Conservation (phyloP, 805 yeast genomes). For the Saccharomycopsis babjevae region DNA sequence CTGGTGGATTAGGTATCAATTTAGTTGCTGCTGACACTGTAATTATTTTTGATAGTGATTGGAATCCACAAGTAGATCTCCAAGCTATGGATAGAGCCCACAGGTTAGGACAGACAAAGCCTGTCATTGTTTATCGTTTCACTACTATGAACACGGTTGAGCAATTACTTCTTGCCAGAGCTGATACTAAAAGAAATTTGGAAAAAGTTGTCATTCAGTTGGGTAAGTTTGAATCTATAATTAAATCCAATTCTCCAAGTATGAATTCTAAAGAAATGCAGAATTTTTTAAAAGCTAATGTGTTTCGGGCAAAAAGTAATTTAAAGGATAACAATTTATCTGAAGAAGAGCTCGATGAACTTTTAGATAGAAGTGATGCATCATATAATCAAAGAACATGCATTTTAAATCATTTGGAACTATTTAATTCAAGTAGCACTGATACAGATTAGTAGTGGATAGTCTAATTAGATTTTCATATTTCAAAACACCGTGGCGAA, state of each 20-base stretch:
- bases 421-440: constrained; percentile 25
- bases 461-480: neutral
- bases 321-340: constrained; percentile 24
- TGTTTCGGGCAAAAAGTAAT: constrained; percentile 26
- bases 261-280: constrained; percentile 30
- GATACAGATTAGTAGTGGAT: neutral
- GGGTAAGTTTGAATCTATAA: constrained; percentile 44
- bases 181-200: constrained; percentile 68
- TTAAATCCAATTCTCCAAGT: constrained; percentile 25
- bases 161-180: constrained; percentile 67
- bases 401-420: constrained; percentile 27
- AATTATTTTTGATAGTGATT: constrained; percentile 81
- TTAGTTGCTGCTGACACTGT: constrained; percentile 84
- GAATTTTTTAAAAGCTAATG: constrained; percentile 31
- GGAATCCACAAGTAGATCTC: constrained; percentile 95
- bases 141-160: constrained; percentile 74
- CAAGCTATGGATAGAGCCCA: constrained; percentile 97
- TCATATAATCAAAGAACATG: constrained; percentile 29
- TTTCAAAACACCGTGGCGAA: neutral
- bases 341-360: constrained; percentile 36
- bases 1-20: constrained; percentile 92
- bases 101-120: constrained; percentile 80
- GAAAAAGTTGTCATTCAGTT: constrained; percentile 66
- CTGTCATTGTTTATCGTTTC: constrained; percentile 73
- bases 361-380: constrained; percentile 37